These are phyloP conservation scores for Neoboletus brunneissimus DNA, from an alignment of 768 basidiomycete species.

Conservation along the genomic window DNA sequence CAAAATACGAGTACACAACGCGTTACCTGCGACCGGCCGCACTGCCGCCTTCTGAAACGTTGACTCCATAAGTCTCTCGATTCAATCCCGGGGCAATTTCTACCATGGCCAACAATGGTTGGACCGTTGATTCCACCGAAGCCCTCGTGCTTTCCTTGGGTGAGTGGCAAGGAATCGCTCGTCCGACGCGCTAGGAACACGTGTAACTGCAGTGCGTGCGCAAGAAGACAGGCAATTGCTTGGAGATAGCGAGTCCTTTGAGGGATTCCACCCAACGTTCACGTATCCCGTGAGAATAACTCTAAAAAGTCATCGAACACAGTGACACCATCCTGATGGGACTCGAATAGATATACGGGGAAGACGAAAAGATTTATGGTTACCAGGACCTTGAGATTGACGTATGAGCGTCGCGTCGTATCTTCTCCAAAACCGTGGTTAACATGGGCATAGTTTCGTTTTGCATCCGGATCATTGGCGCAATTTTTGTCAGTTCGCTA, in stretches of 20 bases:
- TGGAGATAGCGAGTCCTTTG: slow-evolving; percentile 54
- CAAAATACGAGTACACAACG: slow-evolving; percentile 30
- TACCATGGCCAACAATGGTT: slow-evolving; percentile 41
- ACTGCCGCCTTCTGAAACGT: background rate
- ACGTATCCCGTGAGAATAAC: slow-evolving; percentile 83
- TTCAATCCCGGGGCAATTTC: background rate
- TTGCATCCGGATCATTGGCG: slow-evolving; percentile 83
- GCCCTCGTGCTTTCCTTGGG: slow-evolving; percentile 75
- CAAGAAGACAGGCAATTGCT: slow-evolving; percentile 58
- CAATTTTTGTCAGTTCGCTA: slow-evolving; percentile 73
- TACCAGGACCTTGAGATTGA: slow-evolving; percentile 83
- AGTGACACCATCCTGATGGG: slow-evolving; percentile 6
- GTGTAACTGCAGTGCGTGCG: slow-evolving; percentile 56
- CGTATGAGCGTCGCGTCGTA: slow-evolving; percentile 44
- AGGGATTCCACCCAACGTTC: slow-evolving; percentile 80
- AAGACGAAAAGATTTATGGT: slow-evolving; percentile 95
- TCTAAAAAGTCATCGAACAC: background rate
- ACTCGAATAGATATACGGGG: slow-evolving; percentile 76
- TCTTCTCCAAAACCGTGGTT: background rate
- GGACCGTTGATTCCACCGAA: slow-evolving; percentile 79
- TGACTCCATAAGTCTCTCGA: background rate
- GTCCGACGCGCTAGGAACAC: slow-evolving; percentile 1
- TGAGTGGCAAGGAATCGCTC: slow-evolving; percentile 28
- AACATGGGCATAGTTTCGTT: slow-evolving; percentile 54
- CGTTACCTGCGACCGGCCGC: slow-evolving; percentile 6